Evolutionary conservation across 352 stramenopile species (phyloP).

Genomic region (Phytophthora megakarya): DNA sequence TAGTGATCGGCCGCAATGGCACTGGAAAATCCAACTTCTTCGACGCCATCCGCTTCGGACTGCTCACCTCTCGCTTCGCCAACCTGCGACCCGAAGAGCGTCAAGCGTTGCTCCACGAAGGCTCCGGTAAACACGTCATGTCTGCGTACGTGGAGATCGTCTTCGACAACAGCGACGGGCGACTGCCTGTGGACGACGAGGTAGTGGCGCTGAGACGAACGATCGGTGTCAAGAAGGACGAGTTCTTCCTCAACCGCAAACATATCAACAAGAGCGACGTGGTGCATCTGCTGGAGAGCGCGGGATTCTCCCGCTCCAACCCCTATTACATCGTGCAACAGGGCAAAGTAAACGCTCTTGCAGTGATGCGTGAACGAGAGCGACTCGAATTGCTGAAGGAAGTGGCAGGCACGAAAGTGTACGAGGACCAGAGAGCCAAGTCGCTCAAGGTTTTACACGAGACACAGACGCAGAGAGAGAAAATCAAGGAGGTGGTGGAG

Average conservation of each 20-base stretch:
- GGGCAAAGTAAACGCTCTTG: slow-evolving; percentile 98
- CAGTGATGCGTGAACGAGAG: slow-evolving; percentile 98
- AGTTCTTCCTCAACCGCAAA: slow-evolving; percentile 99
- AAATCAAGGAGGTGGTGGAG: slow-evolving; percentile 95
- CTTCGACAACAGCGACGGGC: slow-evolving; percentile 99
- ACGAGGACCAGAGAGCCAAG: slow-evolving; percentile 98
- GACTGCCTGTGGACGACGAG: slow-evolving; percentile 91
- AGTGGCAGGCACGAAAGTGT: slow-evolving; percentile 98
- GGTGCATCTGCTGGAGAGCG: slow-evolving; percentile 97
- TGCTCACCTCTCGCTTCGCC: slow-evolving; percentile 93
- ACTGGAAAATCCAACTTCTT: slow-evolving; percentile 99
- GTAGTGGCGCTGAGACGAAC: slow-evolving; percentile 97
- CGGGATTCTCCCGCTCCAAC: slow-evolving; percentile 98
- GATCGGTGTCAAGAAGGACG: slow-evolving; percentile 99
- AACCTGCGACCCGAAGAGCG: slow-evolving; percentile 93
- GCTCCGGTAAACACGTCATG: slow-evolving; percentile 93
- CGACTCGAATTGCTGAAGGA: slow-evolving; percentile 98
- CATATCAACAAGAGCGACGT: slow-evolving; percentile 98
- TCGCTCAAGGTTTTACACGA: slow-evolving; percentile 97
- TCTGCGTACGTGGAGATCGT: slow-evolving; percentile 99
- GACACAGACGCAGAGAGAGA: slow-evolving; percentile 93
- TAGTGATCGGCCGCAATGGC: slow-evolving; percentile 98
- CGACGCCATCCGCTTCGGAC: slow-evolving; percentile 99
- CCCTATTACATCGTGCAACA: slow-evolving; percentile 99
- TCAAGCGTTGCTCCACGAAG: slow-evolving; percentile 96